These are phyloP conservation scores for Scutellaria baicalensis DNA, from an alignment of 257 asterid genomes.

Conservation along the genomic window DNA sequence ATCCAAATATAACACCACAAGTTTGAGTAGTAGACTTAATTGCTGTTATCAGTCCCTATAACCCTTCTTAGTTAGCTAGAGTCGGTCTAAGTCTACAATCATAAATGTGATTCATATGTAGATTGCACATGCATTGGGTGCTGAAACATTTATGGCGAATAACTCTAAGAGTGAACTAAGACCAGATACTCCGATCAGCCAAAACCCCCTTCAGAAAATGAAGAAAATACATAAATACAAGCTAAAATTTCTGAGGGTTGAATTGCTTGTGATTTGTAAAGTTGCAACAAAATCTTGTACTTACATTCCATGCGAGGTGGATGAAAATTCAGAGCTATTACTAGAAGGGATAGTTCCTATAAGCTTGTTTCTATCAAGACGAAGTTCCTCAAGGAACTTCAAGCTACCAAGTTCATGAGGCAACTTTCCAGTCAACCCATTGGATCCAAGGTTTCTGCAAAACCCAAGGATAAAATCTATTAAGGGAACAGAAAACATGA, in stretches of 20 bases:
- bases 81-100: neutral
- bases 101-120: neutral
- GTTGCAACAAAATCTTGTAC: conserved; percentile 15
- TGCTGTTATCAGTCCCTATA: neutral
- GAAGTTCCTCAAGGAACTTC: conserved; percentile 70
- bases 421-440: conserved; percentile 70
- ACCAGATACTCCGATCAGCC: neutral
- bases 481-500: neutral
- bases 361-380: conserved; percentile 74
- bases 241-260: neutral
- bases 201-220: neutral
- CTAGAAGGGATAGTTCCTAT: conserved; percentile 59
- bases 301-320: conserved; percentile 46
- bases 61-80: neutral
- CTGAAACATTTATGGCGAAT: neutral
- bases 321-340: conserved; percentile 36
- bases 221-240: neutral
- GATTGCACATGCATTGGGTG: neutral
- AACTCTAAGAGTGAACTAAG: neutral
- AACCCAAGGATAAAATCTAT: neutral
- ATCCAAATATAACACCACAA: neutral
- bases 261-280: neutral
- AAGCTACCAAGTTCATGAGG: conserved; percentile 71
- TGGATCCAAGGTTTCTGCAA: conserved; percentile 73
- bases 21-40: neutral